Evolutionary conservation across 331 rosid species (phyloP), one percentile per base, ranked within the genome.

Genomic region (Malus hybrid): DNA sequence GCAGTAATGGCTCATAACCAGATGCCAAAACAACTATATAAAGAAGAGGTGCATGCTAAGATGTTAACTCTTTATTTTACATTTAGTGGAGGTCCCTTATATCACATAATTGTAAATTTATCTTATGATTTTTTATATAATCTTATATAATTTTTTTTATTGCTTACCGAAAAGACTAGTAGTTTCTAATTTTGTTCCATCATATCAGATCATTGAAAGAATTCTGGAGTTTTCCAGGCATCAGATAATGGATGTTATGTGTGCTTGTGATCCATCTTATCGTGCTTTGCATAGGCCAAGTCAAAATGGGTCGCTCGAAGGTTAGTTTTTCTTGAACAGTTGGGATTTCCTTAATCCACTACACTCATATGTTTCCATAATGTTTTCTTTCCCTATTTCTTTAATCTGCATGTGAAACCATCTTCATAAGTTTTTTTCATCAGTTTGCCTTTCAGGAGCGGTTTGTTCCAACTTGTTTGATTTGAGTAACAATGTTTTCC

Each of bases 21-120:
- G 81, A 94, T 94, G 99, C 99, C 97, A 75, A 94, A 90, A 83
- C 94, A 90, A 76, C 87, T 94, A 56, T 92, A 92, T 83, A 94
- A 94, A 70, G 99, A 94, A 90, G 97, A 94, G 97, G 99, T 90
- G 32, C 4, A 55, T 71, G 55, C 42, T 72, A 36, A 39, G 82
- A 34, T 68, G 32, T 64, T 75, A 16, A 62, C 66, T 75, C 68
- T 71, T 53, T 20, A 69, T 46, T 26, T 39, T 13, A 10, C 48
- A 56, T 66, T n/a, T 7, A 5, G 66, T 78, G 20, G 36, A 66
- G 70, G 68, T 71, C 50, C 53, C 9, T 6, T 39, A 34, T 29
- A 39, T 16, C 53, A 18, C 34, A 19, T 57, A 26, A 48, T n/a
- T n/a, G n/a, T n/a, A n/a, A n/a, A 26, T 50, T 34, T 26, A 63